These are phyloP conservation scores for Cryptosporidium viatorum DNA, from an alignment of 169 alveolate genomes.

Conservation along the genomic window DNA sequence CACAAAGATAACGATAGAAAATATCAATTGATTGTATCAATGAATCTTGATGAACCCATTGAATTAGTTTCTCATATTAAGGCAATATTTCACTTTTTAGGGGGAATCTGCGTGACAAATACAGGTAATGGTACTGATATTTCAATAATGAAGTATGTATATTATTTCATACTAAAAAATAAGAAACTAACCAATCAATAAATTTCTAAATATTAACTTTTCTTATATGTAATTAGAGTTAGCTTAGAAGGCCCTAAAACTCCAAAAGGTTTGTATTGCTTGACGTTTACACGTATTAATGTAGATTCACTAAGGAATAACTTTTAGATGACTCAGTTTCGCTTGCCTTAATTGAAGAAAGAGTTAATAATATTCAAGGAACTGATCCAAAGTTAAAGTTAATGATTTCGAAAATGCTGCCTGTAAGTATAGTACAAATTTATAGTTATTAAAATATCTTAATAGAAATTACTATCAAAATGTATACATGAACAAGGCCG, in stretches of 20 bases:
- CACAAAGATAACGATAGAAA: conserved; percentile 8
- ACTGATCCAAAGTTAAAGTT: conserved; percentile 34
- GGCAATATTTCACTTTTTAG: conserved; percentile 62
- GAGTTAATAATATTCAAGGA: conserved; percentile 66
- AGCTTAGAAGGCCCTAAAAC: neutral
- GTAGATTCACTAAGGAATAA: neutral
- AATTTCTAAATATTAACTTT: neutral
- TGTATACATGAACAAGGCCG: conserved; percentile 1
- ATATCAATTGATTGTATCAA: neutral
- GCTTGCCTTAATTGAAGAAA: conserved; percentile 32
- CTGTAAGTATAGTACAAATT: conserved; percentile 40
- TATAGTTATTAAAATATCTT: neutral
- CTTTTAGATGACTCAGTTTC: conserved; percentile 36
- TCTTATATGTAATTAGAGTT: neutral
- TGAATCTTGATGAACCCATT: conserved; percentile 29
- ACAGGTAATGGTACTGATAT: conserved; percentile 3
- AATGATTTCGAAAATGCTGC: conserved; percentile 56
- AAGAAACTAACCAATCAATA: neutral
- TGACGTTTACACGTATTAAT: neutral
- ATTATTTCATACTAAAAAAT: neutral
- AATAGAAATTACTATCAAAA: conserved; percentile 25
- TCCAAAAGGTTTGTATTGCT: conserved; percentile 2
- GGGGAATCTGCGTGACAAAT: conserved; percentile 18
- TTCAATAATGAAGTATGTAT: conserved; percentile 57
- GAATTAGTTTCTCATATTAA: conserved; percentile 59